phyloP scores from a whole-genome alignment of 805 yeast genomes.

The Ogataea sp. region DNA sequence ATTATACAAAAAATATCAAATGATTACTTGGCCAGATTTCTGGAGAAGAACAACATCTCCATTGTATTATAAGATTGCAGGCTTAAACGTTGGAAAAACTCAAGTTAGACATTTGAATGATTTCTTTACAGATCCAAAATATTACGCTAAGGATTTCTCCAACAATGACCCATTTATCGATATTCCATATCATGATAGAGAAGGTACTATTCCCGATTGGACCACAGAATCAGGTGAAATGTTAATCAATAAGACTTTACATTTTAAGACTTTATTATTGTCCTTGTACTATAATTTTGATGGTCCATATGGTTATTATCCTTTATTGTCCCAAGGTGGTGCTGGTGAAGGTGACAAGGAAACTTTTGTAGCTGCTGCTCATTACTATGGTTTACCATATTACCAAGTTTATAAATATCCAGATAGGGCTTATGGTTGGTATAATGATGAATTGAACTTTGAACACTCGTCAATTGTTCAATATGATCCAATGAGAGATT shows the following conservation, averaged over 20 bases:
- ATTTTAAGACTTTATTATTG: slow-evolving; percentile 48
- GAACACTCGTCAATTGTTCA: slow-evolving; percentile 29
- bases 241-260: slow-evolving; percentile 47
- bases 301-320: slow-evolving; percentile 55
- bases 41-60: slow-evolving; percentile 85
- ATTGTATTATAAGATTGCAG: slow-evolving; percentile 59
- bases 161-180: slow-evolving; percentile 20
- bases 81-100: slow-evolving; percentile 33
- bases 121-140: slow-evolving; percentile 22
- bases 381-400: slow-evolving; percentile 37
- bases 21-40: slow-evolving; percentile 77
- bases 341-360: slow-evolving; percentile 78
- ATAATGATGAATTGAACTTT: slow-evolving; percentile 19
- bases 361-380: slow-evolving; percentile 66
- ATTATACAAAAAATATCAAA: slow-evolving; percentile 43
- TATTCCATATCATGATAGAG: slow-evolving; percentile 52
- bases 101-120: slow-evolving; percentile 25
- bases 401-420: slow-evolving; percentile 43
- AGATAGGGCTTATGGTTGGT: slow-evolving; percentile 26
- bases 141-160: slow-evolving; percentile 26
- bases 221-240: slow-evolving; percentile 68
- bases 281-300: slow-evolving; percentile 58
- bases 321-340: slow-evolving; percentile 50
- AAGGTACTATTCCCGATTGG: slow-evolving; percentile 61
- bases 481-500: slow-evolving; percentile 25